Percentiles rank a stretch among this genome's conserved stretches.
These are phyloP conservation scores for Amaranthus palmeri DNA, from an alignment of 148 eudicot species.

Conservation along the genomic window DNA sequence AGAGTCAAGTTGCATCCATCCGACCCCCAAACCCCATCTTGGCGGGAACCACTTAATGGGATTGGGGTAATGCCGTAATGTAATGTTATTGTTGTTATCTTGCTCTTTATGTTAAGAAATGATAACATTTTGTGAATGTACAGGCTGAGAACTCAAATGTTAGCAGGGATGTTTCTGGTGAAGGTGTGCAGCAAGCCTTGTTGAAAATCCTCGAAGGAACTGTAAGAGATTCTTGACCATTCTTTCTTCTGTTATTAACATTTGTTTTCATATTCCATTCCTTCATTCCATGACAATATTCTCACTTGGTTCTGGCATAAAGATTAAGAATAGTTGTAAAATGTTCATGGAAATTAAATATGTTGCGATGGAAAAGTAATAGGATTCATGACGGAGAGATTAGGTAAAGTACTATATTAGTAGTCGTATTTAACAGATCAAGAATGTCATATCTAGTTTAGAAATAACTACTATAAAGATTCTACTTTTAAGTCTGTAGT, in stretches of 20 bases:
- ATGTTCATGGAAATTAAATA: no score
- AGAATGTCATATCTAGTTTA: no score
- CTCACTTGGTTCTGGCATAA: background rate
- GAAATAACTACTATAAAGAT: no score
- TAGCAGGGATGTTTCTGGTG: conserved; percentile 95
- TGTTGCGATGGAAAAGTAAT: no score
- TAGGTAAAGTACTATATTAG: no score
- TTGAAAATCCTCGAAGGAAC: conserved; percentile 97
- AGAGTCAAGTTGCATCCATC: no score
- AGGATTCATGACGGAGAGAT: no score
- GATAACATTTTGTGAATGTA: background rate
- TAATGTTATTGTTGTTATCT: background rate
- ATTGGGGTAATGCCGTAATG: no score
- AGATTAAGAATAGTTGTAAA: background rate
- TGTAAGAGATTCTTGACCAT: conserved; percentile 44
- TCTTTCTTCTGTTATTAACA: background rate
- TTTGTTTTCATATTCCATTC: background rate
- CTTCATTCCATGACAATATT: background rate
- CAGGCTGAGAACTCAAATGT: conserved; percentile 81
- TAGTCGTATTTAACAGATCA: no score
- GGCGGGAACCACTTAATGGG: no score
- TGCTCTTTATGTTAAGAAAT: background rate
- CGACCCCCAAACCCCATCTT: no score
- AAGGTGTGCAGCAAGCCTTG: conserved; percentile 94
- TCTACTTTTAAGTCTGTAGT: no score